These are phyloP conservation scores for Tetracladium marchalianum DNA, from an alignment of 495 filamentous ascomycete species.

Conservation along the genomic window DNA sequence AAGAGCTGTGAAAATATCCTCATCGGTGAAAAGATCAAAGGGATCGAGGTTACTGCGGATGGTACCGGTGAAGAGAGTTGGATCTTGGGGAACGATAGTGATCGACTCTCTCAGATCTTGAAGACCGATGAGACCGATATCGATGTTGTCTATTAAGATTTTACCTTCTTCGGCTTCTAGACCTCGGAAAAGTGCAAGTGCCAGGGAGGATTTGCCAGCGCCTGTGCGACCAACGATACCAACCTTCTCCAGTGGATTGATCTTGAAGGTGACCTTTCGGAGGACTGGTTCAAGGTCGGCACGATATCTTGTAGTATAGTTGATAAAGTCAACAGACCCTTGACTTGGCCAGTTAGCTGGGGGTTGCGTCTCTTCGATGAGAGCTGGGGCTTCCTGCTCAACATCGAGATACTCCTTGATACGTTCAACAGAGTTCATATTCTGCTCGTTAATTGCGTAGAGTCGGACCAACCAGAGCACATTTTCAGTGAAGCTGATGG, in stretches of 20 bases:
- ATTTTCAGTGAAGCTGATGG: slow-evolving; percentile 95
- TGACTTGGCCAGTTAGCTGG: slow-evolving; percentile 72
- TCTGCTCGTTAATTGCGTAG: slow-evolving; percentile 95
- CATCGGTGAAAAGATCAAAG: slow-evolving; percentile 83
- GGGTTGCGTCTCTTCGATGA: slow-evolving; percentile 73
- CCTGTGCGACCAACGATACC: slow-evolving; percentile 96
- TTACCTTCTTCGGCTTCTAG: slow-evolving; percentile 85
- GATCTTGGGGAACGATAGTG: slow-evolving; percentile 97
- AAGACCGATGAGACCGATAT: slow-evolving; percentile 81
- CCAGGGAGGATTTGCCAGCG: slow-evolving; percentile 93
- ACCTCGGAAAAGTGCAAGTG: slow-evolving; percentile 93
- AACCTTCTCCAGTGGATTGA: slow-evolving; percentile 81
- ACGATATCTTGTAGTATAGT: slow-evolving; percentile 84
- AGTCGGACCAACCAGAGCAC: slow-evolving; percentile 93
- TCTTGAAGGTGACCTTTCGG: slow-evolving; percentile 73
- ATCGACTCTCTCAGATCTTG: slow-evolving; percentile 87
- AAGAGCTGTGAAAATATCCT: slow-evolving; percentile 80
- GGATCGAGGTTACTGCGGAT: slow-evolving; percentile 94
- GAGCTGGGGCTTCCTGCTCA: slow-evolving; percentile 77
- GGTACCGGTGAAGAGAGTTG: slow-evolving; percentile 93
- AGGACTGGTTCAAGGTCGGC: slow-evolving; percentile 80
- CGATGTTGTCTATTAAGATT: slow-evolving; percentile 83
- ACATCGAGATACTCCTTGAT: slow-evolving; percentile 96
- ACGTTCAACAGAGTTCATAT: slow-evolving; percentile 99
- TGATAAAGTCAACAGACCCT: slow-evolving; percentile 76